Percentiles rank a stretch among this genome's conserved stretches.
Conservation (phyloP, 2,329 filamentous ascomycete species). For the Fusarium gaditjirri region DNA sequence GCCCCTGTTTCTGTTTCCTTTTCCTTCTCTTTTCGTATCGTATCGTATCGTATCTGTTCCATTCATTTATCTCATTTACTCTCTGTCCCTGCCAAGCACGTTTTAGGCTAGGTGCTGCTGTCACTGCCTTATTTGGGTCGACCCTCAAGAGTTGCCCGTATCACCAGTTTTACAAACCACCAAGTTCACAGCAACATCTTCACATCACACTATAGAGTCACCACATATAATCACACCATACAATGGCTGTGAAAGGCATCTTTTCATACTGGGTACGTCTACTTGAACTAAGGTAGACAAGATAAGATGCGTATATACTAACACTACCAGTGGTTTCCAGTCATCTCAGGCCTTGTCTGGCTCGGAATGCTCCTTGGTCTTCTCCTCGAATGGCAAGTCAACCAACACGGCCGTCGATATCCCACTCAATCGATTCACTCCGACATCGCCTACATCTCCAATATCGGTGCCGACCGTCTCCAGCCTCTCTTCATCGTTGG, state of each 20-base stretch:
- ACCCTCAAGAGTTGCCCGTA: background rate
- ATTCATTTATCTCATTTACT: background rate
- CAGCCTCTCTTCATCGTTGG: slow-evolving; percentile 84
- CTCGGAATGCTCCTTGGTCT: slow-evolving; percentile 75
- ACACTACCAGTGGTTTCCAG: slow-evolving; percentile 65
- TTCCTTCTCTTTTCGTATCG: background rate
- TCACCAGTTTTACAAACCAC: background rate
- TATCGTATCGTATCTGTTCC: background rate
- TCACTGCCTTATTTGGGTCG: slow-evolving; percentile 6
- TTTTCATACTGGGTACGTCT: slow-evolving; percentile 55
- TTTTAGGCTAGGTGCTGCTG: background rate
- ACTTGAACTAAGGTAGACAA: background rate
- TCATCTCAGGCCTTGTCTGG: slow-evolving; percentile 74
- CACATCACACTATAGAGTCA: background rate
- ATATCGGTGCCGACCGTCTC: slow-evolving; percentile 69
- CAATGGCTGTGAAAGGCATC: slow-evolving; percentile 48
- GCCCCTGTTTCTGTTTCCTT: background rate
- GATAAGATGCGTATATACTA: slow-evolving; percentile 29
- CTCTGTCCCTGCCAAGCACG: slow-evolving; percentile 5
- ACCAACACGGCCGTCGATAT: slow-evolving; percentile 66
- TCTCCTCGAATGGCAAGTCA: slow-evolving; percentile 74
- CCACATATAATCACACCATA: slow-evolving; percentile 3
- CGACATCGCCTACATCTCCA: slow-evolving; percentile 77
- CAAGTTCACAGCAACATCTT: background rate
- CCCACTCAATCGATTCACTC: slow-evolving; percentile 68